Base-by-base conservation (phyloP, 106 monocot genomes). In the Allium cepa region DNA sequence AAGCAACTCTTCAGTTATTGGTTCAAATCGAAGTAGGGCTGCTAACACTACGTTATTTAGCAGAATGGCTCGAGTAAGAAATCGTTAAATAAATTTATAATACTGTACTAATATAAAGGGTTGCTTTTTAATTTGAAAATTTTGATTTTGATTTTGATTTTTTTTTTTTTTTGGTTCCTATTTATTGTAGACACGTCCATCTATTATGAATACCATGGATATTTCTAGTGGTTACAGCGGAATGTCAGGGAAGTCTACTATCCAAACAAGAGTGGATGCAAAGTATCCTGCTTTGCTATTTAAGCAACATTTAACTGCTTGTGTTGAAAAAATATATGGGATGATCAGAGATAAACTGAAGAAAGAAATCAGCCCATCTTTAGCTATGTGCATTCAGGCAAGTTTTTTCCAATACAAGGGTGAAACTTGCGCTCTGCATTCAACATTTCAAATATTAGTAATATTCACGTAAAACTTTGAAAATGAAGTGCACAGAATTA, bases 231-330 rank as follows among this genome's bases (percentile, higher is more conserved):
- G 92, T 8, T 97, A 97, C 67, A 92, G 97, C 64, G 92, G 92
- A 69, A 82, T 99, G 84, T 64, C 60, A 7, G 78, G 77, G 10
- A 89, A 83, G 58, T 61, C 78, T 10, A 79, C 77, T 59, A 47
- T 47, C 12, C 78, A 75, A 66, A 71, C 79, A 22, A 82, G 74
- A 79, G 75, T 99, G 56, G 97, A 92, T 56, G 92, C 97, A 18
- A 99, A 99, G 63, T 99, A 92, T 61, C 92, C 97, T 36, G 97
- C 92, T 47, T 71, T 99, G 46, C 72, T 92, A 51, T 99, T 99
- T 71, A 99, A 99, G 72, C 97, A 99, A 73, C 97, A 92, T 4
- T 70, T 99, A 67, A 87, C 92, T 17, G 97, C 92, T 70, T 99
- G 79, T 59, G 87, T 92, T 53, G 97, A 99, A 81, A 99, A 99